These are phyloP conservation scores for Fraxinus americana DNA, from an alignment of 257 asterid species.

Conservation along the genomic window DNA sequence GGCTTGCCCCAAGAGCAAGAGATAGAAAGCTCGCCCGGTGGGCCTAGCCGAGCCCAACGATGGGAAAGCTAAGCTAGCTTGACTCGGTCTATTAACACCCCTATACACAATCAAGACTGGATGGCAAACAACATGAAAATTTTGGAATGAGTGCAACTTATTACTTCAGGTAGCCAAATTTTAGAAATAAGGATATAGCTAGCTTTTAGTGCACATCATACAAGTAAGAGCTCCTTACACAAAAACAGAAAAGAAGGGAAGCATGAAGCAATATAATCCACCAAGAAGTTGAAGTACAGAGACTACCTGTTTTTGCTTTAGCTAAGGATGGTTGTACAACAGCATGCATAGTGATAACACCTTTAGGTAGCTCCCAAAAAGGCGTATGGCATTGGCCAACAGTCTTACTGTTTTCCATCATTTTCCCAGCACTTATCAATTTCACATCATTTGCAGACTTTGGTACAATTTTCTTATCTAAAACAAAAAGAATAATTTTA, in stretches of 20 bases:
- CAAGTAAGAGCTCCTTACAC: background rate
- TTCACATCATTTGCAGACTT: conserved; percentile 81
- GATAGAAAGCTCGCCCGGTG: too few relatives aligned
- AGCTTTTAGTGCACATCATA: background rate
- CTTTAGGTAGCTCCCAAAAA: conserved; percentile 60
- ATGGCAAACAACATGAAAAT: background rate
- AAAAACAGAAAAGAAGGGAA: background rate
- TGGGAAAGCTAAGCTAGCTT: too few relatives aligned
- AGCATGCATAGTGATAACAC: conserved; percentile 53
- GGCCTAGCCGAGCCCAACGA: too few relatives aligned
- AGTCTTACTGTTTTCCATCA: conserved; percentile 80
- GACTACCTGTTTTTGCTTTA: conserved; percentile 49
- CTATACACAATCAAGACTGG: background rate
- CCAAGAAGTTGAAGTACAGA: background rate
- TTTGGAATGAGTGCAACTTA: background rate
- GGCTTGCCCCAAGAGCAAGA: too few relatives aligned
- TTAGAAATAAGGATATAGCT: background rate
- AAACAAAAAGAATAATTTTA: conserved; percentile 21
- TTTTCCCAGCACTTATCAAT: conserved; percentile 78
- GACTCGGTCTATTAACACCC: too few relatives aligned
- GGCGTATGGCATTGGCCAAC: conserved; percentile 54
- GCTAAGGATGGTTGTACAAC: conserved; percentile 55
- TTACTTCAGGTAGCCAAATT: background rate
- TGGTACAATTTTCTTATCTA: conserved; percentile 82
- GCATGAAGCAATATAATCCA: background rate